A percentile compares a stretch with the other conserved stretches of the same genome.
Evolutionary conservation across 2,329 filamentous ascomycete genomes (phyloP).

Genomic region (Scedosporium apiospermum): DNA sequence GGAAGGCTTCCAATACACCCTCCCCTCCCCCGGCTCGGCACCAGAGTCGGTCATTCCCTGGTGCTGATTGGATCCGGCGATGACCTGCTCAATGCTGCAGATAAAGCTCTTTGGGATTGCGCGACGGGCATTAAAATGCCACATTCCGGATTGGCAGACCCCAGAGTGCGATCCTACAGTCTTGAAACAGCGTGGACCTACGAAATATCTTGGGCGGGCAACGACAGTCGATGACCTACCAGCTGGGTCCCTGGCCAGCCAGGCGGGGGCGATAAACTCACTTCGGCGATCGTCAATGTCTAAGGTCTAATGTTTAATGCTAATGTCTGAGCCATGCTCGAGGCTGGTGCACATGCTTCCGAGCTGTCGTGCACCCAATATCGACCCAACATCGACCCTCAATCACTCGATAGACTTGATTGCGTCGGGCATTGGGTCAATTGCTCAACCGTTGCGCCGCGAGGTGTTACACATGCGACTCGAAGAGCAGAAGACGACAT

Average conservation of each 20-base stretch:
- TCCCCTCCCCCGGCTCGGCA: background rate
- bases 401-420: background rate
- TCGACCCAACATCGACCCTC: too few species aligned
- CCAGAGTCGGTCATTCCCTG: background rate
- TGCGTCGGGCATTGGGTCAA: background rate
- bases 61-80: background rate
- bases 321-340: too few species aligned
- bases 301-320: too few species aligned
- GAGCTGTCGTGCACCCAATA: background rate
- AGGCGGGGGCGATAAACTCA: background rate
- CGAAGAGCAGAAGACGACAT: background rate
- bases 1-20: background rate
- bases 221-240: background rate
- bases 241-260: background rate
- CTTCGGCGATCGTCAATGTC: background rate
- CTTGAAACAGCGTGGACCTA: background rate
- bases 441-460: background rate
- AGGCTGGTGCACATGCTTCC: too few species aligned
- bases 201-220: background rate
- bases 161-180: background rate
- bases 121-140: background rate
- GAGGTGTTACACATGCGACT: background rate
- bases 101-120: background rate
- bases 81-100: background rate
- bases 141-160: background rate